A percentile compares a stretch with the other conserved stretches of the same genome.
Conservation (phyloP, 192 early-diverging fungal genomes). For the Coemansia sp. region DNA sequence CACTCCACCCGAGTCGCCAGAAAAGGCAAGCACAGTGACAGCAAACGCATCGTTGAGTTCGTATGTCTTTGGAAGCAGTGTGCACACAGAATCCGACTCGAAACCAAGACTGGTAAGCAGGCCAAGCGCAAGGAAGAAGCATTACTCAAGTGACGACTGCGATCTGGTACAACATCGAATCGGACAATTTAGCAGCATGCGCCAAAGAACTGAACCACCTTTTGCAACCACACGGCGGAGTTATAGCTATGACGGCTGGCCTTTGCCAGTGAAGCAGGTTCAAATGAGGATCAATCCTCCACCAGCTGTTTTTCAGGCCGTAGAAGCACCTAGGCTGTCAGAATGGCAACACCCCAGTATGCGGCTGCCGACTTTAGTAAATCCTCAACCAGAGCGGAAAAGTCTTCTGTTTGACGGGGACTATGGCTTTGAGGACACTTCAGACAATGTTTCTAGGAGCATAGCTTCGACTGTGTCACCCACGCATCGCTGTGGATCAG, state of each 20-base stretch:
- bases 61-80: conserved; percentile 4
- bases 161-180: neutral
- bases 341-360: neutral
- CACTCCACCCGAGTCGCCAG: conserved; percentile 37
- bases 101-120: neutral
- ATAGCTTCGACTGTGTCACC: neutral
- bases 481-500: neutral
- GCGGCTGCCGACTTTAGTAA: neutral
- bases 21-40: conserved; percentile 9
- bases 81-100: neutral
- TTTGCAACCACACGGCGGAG: neutral
- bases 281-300: neutral
- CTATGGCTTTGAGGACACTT: neutral
- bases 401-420: conserved; percentile 30
- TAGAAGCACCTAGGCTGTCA: neutral
- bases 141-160: conserved; percentile 8
- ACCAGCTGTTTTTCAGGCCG: neutral
- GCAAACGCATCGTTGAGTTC: conserved; percentile 15
- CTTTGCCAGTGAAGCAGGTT: neutral
- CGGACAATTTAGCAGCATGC: neutral
- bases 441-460: neutral
- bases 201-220: neutral
- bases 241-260: neutral
- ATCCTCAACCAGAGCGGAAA: neutral
- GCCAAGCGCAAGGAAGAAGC: neutral